Conservation (phyloP, 164 flowering plant genomes). For the Magnolia kwangsiensis region DNA sequence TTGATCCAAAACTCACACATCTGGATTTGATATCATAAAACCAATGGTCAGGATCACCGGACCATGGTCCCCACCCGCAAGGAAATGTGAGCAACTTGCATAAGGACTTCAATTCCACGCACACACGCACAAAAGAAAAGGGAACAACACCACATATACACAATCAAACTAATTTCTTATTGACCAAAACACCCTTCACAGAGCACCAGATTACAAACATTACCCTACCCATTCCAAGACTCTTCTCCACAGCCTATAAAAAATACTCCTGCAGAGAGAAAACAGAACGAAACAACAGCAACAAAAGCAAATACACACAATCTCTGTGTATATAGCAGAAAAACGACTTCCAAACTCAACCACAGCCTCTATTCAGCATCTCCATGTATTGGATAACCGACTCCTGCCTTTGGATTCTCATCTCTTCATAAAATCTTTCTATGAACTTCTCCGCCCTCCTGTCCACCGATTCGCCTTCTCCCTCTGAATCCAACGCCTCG, state of each 20-base stretch:
- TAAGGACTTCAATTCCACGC: too few relatives aligned
- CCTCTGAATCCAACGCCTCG: conserved; percentile 19
- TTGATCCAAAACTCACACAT: too few relatives aligned
- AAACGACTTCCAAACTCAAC: not conserved
- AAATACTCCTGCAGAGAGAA: not conserved
- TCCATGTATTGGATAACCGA: conserved; percentile 13
- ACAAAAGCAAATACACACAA: not conserved
- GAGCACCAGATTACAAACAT: too few relatives aligned
- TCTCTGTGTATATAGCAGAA: not conserved
- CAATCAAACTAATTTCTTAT: too few relatives aligned
- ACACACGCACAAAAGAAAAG: too few relatives aligned
- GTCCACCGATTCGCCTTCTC: conserved; percentile 52
- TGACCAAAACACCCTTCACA: too few relatives aligned
- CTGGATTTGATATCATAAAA: too few relatives aligned
- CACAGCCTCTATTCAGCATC: conserved; percentile 8
- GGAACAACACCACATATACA: too few relatives aligned
- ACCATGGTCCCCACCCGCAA: too few relatives aligned
- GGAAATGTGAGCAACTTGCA: too few relatives aligned
- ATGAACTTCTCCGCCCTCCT: conserved; percentile 69
- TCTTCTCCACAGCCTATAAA: not conserved
- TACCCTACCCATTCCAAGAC: too few relatives aligned
- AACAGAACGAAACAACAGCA: not conserved
- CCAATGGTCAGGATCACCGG: too few relatives aligned
- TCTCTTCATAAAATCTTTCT: conserved; percentile 51
- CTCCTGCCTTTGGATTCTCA: conserved; percentile 49